These are phyloP conservation scores for Metarhizium guizhouense DNA, from an alignment of 2,329 filamentous ascomycete genomes.

Conservation along the genomic window DNA sequence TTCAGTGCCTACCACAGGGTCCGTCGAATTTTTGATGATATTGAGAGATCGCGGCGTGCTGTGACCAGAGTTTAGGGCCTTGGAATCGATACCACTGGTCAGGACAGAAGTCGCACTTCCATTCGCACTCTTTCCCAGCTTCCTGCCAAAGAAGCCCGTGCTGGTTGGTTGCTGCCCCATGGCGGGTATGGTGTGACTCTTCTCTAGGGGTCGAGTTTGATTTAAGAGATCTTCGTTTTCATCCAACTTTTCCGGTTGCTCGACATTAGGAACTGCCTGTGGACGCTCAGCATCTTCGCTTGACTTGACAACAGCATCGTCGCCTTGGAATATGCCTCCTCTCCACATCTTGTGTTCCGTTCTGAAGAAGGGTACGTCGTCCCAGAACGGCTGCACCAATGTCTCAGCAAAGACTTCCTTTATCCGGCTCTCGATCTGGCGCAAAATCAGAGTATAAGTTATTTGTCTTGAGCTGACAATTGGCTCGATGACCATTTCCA, in stretches of 20 bases:
- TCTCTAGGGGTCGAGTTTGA: constrained; percentile 41
- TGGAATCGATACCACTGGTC: constrained; percentile 40
- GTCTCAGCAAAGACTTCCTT: constrained; percentile 91
- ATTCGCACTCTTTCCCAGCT: constrained; percentile 28
- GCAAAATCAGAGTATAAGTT: constrained; percentile 83
- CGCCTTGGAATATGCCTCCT: constrained; percentile 70
- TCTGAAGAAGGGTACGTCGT: constrained; percentile 84
- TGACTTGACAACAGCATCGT: constrained; percentile 35
- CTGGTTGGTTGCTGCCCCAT: constrained; percentile 27
- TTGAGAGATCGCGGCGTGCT: constrained; percentile 25
- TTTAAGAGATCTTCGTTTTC: constrained; percentile 28
- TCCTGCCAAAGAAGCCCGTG: constrained; percentile 42
- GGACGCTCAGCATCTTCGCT: constrained; percentile 12
- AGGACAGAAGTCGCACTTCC: constrained; percentile 28
- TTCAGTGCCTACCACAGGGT: constrained; percentile 60
- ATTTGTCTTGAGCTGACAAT: constrained; percentile 94
- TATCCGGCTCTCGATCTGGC: constrained; percentile 90
- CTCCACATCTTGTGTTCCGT: constrained; percentile 71
- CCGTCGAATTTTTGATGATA: constrained; percentile 38
- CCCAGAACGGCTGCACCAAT: constrained; percentile 88
- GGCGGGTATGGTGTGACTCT: constrained; percentile 42
- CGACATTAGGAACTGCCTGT: constrained; percentile 35
- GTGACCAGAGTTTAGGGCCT: constrained; percentile 24
- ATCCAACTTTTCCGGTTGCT: constrained; percentile 40
- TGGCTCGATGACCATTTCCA: constrained; percentile 90